Evolutionary conservation across 73 alveolate species (phyloP), one percentile per base, ranked within the genome.

Genomic region (Breviolum minutum): DNA sequence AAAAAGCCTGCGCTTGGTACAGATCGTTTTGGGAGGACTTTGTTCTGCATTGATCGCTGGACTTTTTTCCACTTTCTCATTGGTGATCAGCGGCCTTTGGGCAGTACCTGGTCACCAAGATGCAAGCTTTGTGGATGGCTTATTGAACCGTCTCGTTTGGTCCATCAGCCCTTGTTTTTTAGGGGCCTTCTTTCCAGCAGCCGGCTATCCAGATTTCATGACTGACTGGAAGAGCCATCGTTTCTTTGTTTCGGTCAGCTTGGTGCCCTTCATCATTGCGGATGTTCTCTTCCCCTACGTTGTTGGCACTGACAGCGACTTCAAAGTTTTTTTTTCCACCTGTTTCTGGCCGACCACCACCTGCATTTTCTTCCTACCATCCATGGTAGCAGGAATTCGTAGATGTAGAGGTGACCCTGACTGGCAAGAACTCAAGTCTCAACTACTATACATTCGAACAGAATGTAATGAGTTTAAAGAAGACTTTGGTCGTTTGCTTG

Each of bases 381-480:
- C 81, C 95, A 86, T 86, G 95, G 81, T 86, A 27, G 95, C 95
- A 2, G 95, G 82, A n/a, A 86, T 86, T 62, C 95, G 95, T 32
- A 62, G 29, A 63, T 14, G 26, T 30, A 63, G 26, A 0, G 95
- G 95, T 6, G 95, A 86, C 63, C 29, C 24, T 4, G 13, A 63
- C 82, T 76, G 85, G 85, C 29, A 10, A 24, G n/a, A 76, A 61
- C 85, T 76, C 30, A 22, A 61, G 10, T 76, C 85, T 19, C 85
- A 76, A 27, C 10, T 76, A 76, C 85, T 48, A 4, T 7, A n/a
- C 85, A 10, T 76, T 48, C 40, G 13, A 20, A 11, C 26, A 11
- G 32, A 22, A 6, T 71, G 32, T 5, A 71, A 8, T 22, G 19
- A 13, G 13, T 11, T 8, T 17, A 0, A 1, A 22, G 5, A 22